Conservation (phyloP, 306 rosid genomes). For the Elaeagnus macrophylla region DNA sequence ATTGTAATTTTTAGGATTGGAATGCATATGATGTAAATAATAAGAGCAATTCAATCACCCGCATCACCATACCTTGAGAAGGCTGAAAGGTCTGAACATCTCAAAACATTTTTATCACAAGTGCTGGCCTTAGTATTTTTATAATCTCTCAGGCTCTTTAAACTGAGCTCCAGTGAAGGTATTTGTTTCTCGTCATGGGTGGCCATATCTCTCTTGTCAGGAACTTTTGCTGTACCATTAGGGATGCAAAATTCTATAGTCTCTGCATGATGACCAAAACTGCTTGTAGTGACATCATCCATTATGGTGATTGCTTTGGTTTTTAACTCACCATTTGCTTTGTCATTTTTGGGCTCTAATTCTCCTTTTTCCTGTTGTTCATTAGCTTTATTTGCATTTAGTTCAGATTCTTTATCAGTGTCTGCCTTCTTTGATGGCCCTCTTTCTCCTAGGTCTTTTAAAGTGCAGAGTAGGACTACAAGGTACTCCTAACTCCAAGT, state of each 20-base stretch:
- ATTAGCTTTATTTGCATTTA: slow-evolving; percentile 14
- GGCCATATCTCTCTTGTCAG: slow-evolving; percentile 3
- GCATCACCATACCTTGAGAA: slow-evolving; percentile 43
- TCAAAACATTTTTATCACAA: slow-evolving; percentile 40
- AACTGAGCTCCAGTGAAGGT: slow-evolving; percentile 44
- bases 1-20: neutral
- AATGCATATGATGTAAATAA: neutral
- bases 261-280: slow-evolving; percentile 29
- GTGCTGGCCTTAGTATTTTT: slow-evolving; percentile 28
- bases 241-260: slow-evolving; percentile 30
- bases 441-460: slow-evolving; percentile 7
- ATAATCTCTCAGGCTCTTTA: slow-evolving; percentile 40
- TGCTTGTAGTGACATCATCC: slow-evolving; percentile 21
- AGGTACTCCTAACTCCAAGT: slow-evolving; percentile 36
- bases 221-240: slow-evolving; percentile 5
- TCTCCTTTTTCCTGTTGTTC: slow-evolving; percentile 23
- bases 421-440: slow-evolving; percentile 6
- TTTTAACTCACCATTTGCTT: slow-evolving; percentile 13
- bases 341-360: slow-evolving; percentile 26
- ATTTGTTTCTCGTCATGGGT: slow-evolving; percentile 19
- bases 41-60: slow-evolving; percentile 5
- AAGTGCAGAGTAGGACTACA: slow-evolving; percentile 10
- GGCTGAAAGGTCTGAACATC: slow-evolving; percentile 49
- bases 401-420: slow-evolving; percentile 13
- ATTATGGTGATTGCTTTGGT: slow-evolving; percentile 12